These are phyloP conservation scores for Artemisia tridentata DNA, from an alignment of 129 eudicot species.

Conservation along the genomic window DNA sequence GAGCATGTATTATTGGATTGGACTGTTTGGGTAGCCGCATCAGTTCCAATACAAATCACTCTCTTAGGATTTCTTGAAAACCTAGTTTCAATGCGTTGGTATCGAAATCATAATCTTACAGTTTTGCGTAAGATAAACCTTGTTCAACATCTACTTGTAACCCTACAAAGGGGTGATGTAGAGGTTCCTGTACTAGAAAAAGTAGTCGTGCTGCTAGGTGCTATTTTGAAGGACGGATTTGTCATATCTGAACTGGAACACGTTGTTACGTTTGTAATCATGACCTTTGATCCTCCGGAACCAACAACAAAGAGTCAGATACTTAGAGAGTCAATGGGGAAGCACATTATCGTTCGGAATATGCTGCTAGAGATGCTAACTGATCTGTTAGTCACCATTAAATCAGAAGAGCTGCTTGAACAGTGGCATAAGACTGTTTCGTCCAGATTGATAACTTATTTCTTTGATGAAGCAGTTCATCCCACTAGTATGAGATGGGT, in stretches of 20 bases:
- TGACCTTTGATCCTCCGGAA: constrained; percentile 93
- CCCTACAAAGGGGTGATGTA: constrained; percentile 92
- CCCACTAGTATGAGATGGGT: constrained; percentile 99
- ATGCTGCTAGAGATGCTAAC: constrained; percentile 96
- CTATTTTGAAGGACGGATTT: constrained; percentile 76
- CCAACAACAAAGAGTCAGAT: constrained; percentile 54
- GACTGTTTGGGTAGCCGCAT: constrained; percentile 94
- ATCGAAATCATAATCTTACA: constrained; percentile 85
- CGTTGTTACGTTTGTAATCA: constrained; percentile 84
- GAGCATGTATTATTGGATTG: constrained; percentile 95
- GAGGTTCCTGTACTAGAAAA: constrained; percentile 95
- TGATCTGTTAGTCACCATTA: constrained; percentile 71
- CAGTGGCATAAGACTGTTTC: constrained; percentile 96
- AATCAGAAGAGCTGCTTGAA: constrained; percentile 86
- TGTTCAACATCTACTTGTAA: constrained; percentile 84
- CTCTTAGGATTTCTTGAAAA: constrained; percentile 87
- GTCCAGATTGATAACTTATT: constrained; percentile 75
- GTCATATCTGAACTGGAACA: constrained; percentile 85
- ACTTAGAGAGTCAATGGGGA: constrained; percentile 81
- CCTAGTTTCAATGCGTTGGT: constrained; percentile 94
- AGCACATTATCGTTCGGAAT: constrained; percentile 90
- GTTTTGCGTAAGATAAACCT: constrained; percentile 87
- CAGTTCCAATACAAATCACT: constrained; percentile 81
- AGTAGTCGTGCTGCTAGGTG: constrained; percentile 68
- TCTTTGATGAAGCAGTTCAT: constrained; percentile 96